Base-by-base conservation (phyloP, 148 eudicot species). In the Diospyros kaki region DNA sequence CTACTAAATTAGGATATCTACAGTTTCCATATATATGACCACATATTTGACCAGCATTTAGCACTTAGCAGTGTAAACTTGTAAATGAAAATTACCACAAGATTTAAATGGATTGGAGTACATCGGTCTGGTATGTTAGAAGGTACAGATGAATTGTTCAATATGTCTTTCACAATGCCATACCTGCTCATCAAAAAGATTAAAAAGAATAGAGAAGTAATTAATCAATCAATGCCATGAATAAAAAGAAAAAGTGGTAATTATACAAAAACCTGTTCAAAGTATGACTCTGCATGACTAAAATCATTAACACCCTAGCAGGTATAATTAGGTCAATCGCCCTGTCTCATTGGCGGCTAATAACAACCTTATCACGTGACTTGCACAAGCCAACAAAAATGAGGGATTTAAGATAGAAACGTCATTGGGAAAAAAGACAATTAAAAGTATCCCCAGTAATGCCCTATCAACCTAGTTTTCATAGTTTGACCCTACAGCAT, bases 31-130 rank as follows among this genome's bases (percentile, higher is more conserved):
- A 14, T 51, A 12, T 58, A 58, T 58, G 61, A 58, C 38, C 43
- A 50, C 1, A 68, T 68, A 51, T 28, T 28, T 28, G 28, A 28
- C 28, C 38, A 69, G 5, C 40, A 18, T 28, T 28, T 5, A 50
- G 42, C 42, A 9, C 12, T 8, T 4, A 62, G 43, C 50, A 59
- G 39, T 9, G 45, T 9, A n/a, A 61, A 46, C 14, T 4, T 41
- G 41, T 3, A 18, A 59, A 52, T 6, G 55, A 54, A 45, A 68
- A 83, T 85, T 92, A 95, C 98, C 98, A 95, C 88, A 73, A 95
- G 93, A 84, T 95, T 95, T 39, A 95, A 83, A 83, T 95, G 98
- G 78, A 95, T 87, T 11, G 98, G 93, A 13, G 81, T 83, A 79
- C 98, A 95, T 53, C 78, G 86, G 82, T 88, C 87, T n/a, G 93